Conservation (phyloP, 257 asterid genomes). For the Solanum paucissectum region DNA sequence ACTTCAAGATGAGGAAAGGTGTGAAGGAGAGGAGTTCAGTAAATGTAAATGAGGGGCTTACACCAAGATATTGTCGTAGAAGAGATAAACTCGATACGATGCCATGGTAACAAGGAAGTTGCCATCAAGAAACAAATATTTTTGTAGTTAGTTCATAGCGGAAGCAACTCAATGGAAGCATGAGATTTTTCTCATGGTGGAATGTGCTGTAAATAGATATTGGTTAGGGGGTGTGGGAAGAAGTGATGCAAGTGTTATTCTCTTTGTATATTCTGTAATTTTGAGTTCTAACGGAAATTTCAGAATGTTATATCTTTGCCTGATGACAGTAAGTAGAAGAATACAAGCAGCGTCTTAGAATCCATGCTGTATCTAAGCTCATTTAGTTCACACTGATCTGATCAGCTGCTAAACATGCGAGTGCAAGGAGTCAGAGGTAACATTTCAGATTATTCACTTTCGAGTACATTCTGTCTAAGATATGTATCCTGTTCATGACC, state of each 20-base stretch:
- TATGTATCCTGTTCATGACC: neutral
- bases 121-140: constrained; percentile 5
- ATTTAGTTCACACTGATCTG: neutral
- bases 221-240: neutral
- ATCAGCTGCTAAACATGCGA: neutral
- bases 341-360: neutral
- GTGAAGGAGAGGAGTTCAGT: neutral
- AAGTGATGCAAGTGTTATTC: neutral
- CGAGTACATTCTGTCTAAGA: neutral
- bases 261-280: constrained; percentile 13
- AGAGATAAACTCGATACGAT: neutral
- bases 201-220: constrained; percentile 11
- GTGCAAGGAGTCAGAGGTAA: neutral
- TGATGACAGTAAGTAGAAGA: neutral
- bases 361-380: neutral
- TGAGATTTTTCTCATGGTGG: neutral
- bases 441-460: neutral
- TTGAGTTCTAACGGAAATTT: neutral
- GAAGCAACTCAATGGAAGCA: constrained; percentile 4
- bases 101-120: neutral
- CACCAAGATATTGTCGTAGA: neutral
- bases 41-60: neutral
- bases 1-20: neutral
- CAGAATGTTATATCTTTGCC: neutral
- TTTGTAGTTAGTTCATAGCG: constrained; percentile 11